Base-by-base conservation (phyloP, 352 stramenopile genomes). In the Globisporangium spinosum region DNA sequence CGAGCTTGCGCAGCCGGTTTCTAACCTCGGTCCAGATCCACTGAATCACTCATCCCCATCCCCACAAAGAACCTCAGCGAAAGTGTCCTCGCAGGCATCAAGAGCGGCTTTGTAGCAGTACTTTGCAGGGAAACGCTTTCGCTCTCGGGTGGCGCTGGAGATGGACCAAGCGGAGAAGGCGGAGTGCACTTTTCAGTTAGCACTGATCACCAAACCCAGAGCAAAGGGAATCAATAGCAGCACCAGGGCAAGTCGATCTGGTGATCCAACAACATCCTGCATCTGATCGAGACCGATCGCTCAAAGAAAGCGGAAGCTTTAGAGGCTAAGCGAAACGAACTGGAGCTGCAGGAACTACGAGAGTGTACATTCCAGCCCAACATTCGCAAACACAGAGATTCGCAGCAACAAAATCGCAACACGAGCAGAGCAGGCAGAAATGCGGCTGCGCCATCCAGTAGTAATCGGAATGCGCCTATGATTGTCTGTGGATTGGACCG, bases 351-450 rank as follows among this genome's bases (percentile, higher is more conserved):
- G 55, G 81, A 93, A 53, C 70, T 94, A 1, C 69, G 90, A 60
- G 83, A 96, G 61, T 97, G 89, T 55, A 96, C 89, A 4, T 97
- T 97, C 38, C 77, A 85, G 27, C 87, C 87, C 0, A 91, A 89
- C 34, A 72, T 81, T 7, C 72, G 68, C 20, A 79, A 79, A 29
- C 23, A 47, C 25, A 57, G 27, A 40, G 47, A 56, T 47, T 51
- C 43, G 3, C 40, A 47, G 17, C 25, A 22, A 32, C 34, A 62
- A 62, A 20, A 12, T 3, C 22, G 9, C 35, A 61, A 34, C 27
- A 32, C 27, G 47, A 65, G 53, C 27, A 20, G 20, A 27, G 29
- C 3, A 13, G 45, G 34, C 56, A 77, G 66, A 78, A 77, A 61
- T 34, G 64, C 73, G 38, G 73, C 73, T 1, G 58, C 60, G 32